A percentile compares a stretch with the other conserved stretches of the same genome.
Conservation (phyloP, 2,329 filamentous ascomycete genomes). For the Colletotrichum sp. region DNA sequence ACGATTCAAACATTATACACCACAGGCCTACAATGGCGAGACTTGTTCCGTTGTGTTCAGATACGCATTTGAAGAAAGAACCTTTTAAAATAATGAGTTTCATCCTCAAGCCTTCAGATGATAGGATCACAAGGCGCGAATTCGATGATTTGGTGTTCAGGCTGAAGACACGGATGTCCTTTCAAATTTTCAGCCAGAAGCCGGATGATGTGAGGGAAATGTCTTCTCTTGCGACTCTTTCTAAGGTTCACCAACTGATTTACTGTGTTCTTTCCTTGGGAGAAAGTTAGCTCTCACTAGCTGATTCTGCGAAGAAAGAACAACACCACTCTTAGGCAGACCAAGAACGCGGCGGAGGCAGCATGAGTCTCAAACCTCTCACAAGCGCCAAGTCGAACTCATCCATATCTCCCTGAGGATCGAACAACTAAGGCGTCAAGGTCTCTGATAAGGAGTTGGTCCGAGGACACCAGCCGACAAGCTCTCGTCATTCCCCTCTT, state of each 20-base stretch:
- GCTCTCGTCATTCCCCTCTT: neutral
- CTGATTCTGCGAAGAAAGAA: neutral
- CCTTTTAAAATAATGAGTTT: neutral
- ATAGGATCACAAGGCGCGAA: neutral
- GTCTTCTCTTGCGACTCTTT: fast-evolving
- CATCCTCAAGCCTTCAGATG: neutral
- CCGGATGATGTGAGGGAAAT: neutral
- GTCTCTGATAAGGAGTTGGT: no score
- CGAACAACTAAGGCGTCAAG: no score
- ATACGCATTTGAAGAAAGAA: neutral
- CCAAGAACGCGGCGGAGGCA: no score
- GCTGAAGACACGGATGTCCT: neutral
- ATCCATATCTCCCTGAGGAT: no score
- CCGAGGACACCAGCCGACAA: no score
- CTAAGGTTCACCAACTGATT: fast-evolving
- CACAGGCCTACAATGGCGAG: neutral
- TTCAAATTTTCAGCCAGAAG: neutral
- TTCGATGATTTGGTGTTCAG: neutral
- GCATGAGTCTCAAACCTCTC: no score
- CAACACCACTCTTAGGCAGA: neutral
- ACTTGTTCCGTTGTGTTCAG: neutral
- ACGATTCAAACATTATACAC: neutral
- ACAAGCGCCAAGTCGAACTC: no score
- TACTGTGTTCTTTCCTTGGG: neutral
- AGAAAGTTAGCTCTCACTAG: neutral